phyloP scores from a whole-genome alignment of 257 asterid species.

The Solanum clarkiae region DNA sequence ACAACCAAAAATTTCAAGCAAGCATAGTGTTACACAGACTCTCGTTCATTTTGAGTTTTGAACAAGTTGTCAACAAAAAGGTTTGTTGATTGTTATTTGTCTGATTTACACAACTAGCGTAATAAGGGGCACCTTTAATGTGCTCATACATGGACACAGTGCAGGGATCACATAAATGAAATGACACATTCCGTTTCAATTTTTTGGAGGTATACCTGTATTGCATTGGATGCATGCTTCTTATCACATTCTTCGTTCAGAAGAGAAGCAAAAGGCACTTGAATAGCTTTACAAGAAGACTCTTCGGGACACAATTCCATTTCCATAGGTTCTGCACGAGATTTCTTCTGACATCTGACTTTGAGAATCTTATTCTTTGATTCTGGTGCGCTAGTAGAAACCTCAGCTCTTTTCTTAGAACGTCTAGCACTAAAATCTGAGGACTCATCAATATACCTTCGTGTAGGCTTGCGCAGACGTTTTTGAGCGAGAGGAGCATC shows the following conservation, averaged over 20 bases:
- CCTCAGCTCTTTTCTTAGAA: conserved; percentile 28
- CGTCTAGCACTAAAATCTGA: conserved; percentile 32
- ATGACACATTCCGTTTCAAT: neutral
- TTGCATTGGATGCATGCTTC: neutral
- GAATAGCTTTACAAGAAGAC: conserved; percentile 57
- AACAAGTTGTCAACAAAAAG: neutral
- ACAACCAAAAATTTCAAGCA: neutral
- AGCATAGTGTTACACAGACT: neutral
- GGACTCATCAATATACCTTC: conserved; percentile 79
- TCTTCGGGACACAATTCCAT: conserved; percentile 38
- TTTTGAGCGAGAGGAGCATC: conserved; percentile 32
- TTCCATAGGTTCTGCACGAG: conserved; percentile 24
- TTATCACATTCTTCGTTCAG: conserved; percentile 36
- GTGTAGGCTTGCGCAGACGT: conserved; percentile 87
- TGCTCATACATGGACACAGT: neutral
- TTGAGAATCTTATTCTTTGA: conserved; percentile 27
- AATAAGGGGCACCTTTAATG: neutral
- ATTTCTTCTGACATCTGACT: conserved; percentile 38
- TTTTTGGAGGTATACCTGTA: neutral
- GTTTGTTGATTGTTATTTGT: neutral
- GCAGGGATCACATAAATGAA: neutral
- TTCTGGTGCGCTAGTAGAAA: conserved; percentile 21
- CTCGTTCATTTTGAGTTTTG: neutral
- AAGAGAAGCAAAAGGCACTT: conserved; percentile 86
- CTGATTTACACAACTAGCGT: neutral